A percentile compares a stretch with the other conserved stretches of the same genome.
These are phyloP conservation scores for Nicotiana undulata DNA, from an alignment of 257 asterid species.

Conservation along the genomic window DNA sequence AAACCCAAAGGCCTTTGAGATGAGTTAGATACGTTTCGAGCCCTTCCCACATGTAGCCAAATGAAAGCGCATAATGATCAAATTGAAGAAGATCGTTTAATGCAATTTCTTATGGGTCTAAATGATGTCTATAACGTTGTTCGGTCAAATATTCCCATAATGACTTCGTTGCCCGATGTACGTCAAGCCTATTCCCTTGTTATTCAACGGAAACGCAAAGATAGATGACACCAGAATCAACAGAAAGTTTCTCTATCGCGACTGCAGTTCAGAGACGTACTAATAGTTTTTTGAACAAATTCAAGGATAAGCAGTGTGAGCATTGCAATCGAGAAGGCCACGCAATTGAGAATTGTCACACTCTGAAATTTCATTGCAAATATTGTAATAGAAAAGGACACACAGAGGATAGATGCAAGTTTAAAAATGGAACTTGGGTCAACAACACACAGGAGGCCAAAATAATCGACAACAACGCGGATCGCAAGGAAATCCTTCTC, in stretches of 20 bases:
- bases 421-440: background rate
- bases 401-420: background rate
- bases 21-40: background rate
- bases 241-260: background rate
- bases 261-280: background rate
- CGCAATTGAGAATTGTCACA: background rate
- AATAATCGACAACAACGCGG: background rate
- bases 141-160: background rate
- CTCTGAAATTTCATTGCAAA: background rate
- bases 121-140: background rate
- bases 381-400: background rate
- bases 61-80: background rate
- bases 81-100: background rate
- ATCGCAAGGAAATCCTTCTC: background rate
- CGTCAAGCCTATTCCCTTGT: background rate
- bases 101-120: background rate
- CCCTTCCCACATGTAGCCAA: background rate
- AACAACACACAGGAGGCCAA: background rate
- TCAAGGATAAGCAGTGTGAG: background rate
- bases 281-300: background rate
- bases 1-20: background rate
- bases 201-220: background rate
- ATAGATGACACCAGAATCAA: background rate
- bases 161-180: background rate
- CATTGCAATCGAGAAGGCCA: background rate